phyloP scores from a whole-genome alignment of 2,329 filamentous ascomycete species.

The Aspergillus aculeatinus region DNA sequence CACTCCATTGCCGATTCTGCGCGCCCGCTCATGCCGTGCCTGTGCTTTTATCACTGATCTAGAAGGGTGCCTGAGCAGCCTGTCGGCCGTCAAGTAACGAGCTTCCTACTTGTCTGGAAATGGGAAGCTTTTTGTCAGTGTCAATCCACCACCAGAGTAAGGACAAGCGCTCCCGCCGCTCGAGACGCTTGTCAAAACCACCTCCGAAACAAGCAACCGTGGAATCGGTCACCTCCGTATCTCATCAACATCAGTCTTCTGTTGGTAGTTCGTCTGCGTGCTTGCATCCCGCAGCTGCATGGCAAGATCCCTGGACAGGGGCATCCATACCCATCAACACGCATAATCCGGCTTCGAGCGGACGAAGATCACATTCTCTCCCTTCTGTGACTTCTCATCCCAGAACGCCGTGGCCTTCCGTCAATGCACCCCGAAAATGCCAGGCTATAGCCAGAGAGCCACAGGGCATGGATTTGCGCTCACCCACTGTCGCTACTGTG shows the following conservation, averaged over 20 bases:
- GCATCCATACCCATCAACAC: conserved; percentile 22
- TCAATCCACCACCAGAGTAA: conserved; percentile 19
- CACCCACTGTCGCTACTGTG: conserved; percentile 8
- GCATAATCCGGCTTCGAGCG: conserved; percentile 11
- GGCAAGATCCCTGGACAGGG: conserved; percentile 39
- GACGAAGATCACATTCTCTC: conserved; percentile 23
- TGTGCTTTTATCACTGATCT: conserved; percentile 7
- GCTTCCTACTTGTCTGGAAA: conserved; percentile 15
- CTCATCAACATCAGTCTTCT: conserved; percentile 14
- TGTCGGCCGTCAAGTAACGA: conserved; percentile 5
- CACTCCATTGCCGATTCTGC: background rate
- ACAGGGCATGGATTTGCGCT: conserved; percentile 8
- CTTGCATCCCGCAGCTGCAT: conserved; percentile 19
- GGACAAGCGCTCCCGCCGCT: conserved; percentile 33
- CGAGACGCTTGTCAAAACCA: conserved; percentile 40
- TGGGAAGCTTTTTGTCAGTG: conserved; percentile 40
- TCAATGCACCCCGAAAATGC: background rate
- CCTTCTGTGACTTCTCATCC: conserved; percentile 19
- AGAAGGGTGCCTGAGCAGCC: conserved; percentile 15
- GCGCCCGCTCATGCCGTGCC: conserved; percentile 1
- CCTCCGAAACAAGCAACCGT: conserved; percentile 27
- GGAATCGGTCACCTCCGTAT: conserved; percentile 11
- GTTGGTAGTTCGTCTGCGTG: conserved; percentile 10
- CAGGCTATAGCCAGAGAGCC: conserved; percentile 12
- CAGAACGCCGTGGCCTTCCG: conserved; percentile 12